Evolutionary conservation across 768 basidiomycete species (phyloP).

Genomic region (Heimioporus sp.): DNA sequence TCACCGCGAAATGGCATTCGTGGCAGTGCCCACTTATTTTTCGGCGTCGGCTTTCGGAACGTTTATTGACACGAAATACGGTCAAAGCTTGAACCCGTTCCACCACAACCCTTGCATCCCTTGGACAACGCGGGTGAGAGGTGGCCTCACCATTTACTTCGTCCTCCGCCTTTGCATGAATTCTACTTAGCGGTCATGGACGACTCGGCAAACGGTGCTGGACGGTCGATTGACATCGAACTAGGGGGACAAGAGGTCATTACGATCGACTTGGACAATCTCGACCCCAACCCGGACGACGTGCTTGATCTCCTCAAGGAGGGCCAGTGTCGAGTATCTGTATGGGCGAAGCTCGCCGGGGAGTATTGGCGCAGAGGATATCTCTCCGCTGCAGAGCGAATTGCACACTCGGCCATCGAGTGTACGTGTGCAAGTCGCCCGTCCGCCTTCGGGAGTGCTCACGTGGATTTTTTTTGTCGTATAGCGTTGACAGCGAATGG

Average conservation of each 20-base stretch:
- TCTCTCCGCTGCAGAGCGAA: slow-evolving; percentile 73
- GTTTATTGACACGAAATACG: no score
- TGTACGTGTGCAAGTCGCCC: slow-evolving; percentile 40
- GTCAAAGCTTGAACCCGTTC: no score
- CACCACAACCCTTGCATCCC: no score
- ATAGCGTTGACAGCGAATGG: slow-evolving; percentile 54
- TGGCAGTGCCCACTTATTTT: no score
- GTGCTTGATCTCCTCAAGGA: slow-evolving; percentile 71
- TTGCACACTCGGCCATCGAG: slow-evolving; percentile 64
- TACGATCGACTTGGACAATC: slow-evolving; percentile 83
- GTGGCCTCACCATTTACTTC: no score
- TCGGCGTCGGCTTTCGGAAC: no score
- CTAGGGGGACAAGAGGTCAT: slow-evolving; percentile 83
- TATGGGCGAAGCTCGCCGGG: slow-evolving; percentile 81
- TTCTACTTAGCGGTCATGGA: slow-evolving; percentile 12
- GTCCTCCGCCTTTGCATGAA: no score
- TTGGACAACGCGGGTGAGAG: no score
- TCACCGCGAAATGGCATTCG: no score
- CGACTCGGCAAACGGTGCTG: slow-evolving; percentile 9
- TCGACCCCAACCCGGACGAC: slow-evolving; percentile 77
- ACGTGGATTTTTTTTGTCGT: neutral
- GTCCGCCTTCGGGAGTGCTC: neutral
- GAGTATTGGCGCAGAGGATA: slow-evolving; percentile 86
- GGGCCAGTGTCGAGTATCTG: slow-evolving; percentile 66
- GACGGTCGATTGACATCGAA: slow-evolving; percentile 66